Conservation (phyloP, 2,329 filamentous ascomycete species). For the Aspergillus ochraceoroseus region DNA sequence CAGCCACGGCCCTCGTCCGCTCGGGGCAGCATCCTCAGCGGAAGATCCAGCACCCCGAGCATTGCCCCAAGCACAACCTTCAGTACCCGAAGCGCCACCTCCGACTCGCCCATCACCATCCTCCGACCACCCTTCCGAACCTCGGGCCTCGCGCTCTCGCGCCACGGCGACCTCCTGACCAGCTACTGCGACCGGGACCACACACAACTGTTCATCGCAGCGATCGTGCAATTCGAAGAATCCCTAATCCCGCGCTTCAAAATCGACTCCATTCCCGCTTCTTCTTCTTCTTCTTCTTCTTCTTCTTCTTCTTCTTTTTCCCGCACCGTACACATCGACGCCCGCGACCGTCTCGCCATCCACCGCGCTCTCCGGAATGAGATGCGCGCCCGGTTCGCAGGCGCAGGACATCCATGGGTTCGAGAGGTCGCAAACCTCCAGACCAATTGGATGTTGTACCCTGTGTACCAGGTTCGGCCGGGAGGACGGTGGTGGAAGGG, state of each 20-base stretch:
- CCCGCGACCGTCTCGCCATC: constrained; percentile 27
- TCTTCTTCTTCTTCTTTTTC: too few species aligned
- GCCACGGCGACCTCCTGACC: constrained; percentile 35
- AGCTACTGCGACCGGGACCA: constrained; percentile 33
- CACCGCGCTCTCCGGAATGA: constrained; percentile 32
- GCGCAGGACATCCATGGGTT: constrained; percentile 31
- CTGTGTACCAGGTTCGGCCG: constrained; percentile 36
- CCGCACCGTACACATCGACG: constrained; percentile 21
- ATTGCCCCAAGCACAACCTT: background rate
- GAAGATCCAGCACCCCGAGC: background rate
- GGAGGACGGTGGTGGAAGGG: constrained; percentile 36
- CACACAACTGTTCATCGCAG: constrained; percentile 35
- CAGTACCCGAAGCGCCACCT: background rate
- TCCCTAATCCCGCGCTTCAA: constrained; percentile 23
- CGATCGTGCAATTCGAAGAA: constrained; percentile 34
- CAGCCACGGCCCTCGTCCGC: background rate
- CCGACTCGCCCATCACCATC: background rate
- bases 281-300: background rate
- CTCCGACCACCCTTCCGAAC: constrained; percentile 17
- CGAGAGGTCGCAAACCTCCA: constrained; percentile 29
- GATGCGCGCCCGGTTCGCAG: constrained; percentile 31
- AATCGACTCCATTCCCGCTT: constrained; percentile 12
- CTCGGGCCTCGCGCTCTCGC: constrained; percentile 34
- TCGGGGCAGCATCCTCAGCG: too few species aligned
- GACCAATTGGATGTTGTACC: constrained; percentile 38